Percentiles rank a stretch among this genome's conserved stretches.
phyloP scores from a whole-genome alignment of 2,329 filamentous ascomycete species.

The Zelopaecilomyces penicillatus region DNA sequence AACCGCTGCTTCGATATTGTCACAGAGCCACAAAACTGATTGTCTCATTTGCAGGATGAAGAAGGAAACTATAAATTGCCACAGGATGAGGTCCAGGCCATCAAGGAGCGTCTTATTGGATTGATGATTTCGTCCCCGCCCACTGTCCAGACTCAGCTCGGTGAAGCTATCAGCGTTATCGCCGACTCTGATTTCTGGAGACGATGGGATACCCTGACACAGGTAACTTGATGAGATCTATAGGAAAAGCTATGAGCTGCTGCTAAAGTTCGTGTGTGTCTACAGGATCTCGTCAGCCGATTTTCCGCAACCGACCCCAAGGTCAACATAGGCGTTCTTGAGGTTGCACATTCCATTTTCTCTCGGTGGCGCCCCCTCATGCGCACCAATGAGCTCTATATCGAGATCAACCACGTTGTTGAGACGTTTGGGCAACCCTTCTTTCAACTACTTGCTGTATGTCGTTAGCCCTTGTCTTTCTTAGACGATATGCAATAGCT shows the following conservation, averaged over 20 bases:
- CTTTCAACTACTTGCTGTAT: constrained; percentile 66
- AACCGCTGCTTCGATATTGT: background rate
- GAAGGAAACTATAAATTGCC: constrained; percentile 89
- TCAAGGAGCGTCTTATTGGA: constrained; percentile 92
- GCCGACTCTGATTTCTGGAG: constrained; percentile 97
- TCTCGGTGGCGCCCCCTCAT: constrained; percentile 92
- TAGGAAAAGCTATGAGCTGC: background rate
- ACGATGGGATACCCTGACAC: constrained; percentile 90
- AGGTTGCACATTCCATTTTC: constrained; percentile 98
- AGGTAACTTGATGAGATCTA: constrained; percentile 36
- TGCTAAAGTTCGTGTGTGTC: background rate
- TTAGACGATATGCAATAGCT: constrained; percentile 4
- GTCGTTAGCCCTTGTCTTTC: constrained; percentile 11
- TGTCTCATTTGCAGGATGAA: constrained; percentile 54
- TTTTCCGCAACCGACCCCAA: constrained; percentile 74
- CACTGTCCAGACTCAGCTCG: constrained; percentile 84
- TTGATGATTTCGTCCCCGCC: constrained; percentile 90
- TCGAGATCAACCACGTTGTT: constrained; percentile 94
- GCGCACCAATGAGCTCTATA: constrained; percentile 84
- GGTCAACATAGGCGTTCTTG: constrained; percentile 86
- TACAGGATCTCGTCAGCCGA: constrained; percentile 75
- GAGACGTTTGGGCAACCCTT: constrained; percentile 77
- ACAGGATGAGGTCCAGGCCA: constrained; percentile 71
- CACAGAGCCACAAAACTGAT: constrained; percentile 1
- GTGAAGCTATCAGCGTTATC: constrained; percentile 93